Percentiles rank a stretch among this genome's conserved stretches.
These are phyloP conservation scores for Sesbania bispinosa DNA, from an alignment of 306 rosid genomes.

Conservation along the genomic window DNA sequence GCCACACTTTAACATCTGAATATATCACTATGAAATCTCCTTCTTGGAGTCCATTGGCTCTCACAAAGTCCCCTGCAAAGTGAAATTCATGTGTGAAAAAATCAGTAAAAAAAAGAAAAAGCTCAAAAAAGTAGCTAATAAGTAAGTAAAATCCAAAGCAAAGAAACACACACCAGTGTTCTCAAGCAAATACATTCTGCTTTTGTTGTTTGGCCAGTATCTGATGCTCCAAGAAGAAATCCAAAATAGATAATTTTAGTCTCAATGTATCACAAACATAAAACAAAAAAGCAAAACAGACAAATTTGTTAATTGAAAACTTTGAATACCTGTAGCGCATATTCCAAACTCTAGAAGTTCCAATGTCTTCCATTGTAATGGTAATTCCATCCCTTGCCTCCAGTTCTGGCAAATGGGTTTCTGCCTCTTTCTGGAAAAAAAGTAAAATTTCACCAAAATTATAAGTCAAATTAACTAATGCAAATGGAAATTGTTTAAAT, in stretches of 20 bases:
- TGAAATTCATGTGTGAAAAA: not conserved
- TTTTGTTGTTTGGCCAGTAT: slow-evolving; percentile 99
- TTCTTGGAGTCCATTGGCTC: slow-evolving; percentile 98
- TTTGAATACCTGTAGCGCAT: slow-evolving; percentile 85
- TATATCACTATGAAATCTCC: slow-evolving; percentile 97
- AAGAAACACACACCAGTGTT: slow-evolving; percentile 70
- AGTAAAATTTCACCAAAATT: not conserved
- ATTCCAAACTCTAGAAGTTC: slow-evolving; percentile 90
- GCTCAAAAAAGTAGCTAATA: not conserved
- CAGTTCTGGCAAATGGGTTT: slow-evolving; percentile 87
- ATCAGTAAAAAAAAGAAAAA: not conserved
- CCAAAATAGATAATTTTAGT: slow-evolving; percentile 21
- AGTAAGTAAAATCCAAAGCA: not conserved
- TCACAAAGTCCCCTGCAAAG: slow-evolving; percentile 83
- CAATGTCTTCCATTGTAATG: slow-evolving; percentile 92
- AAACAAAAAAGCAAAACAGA: not conserved
- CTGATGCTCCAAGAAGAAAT: slow-evolving; percentile 61
- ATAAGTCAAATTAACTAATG: not conserved
- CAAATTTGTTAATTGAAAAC: not conserved
- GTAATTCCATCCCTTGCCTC: slow-evolving; percentile 95
- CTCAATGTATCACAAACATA: not conserved
- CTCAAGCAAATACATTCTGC: slow-evolving; percentile 99
- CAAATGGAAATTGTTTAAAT: too few species aligned
- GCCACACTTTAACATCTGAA: slow-evolving; percentile 80
- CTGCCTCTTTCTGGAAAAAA: slow-evolving; percentile 81